phyloP scores from a whole-genome alignment of 306 rosid genomes.

The Trifolium fragiferum region DNA sequence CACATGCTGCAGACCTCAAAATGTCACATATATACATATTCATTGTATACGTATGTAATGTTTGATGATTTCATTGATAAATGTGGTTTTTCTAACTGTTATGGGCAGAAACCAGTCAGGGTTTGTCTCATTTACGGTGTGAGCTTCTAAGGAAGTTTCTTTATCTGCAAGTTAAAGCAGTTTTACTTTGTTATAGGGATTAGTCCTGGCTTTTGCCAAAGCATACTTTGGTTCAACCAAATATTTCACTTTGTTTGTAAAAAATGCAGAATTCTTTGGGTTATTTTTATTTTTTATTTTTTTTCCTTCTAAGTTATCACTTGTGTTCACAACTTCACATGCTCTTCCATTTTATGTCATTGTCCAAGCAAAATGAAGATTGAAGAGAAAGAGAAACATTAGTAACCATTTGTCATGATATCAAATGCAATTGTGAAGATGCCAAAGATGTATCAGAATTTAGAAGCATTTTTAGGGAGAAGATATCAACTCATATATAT shows the following conservation, averaged over 20 bases:
- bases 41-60: conserved; percentile 65
- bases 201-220: conserved; percentile 2
- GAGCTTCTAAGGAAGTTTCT: conserved; percentile 4
- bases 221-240: neutral
- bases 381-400: neutral
- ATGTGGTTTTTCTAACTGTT: conserved; percentile 44
- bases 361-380: conserved; percentile 3
- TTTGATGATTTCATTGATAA: conserved; percentile 53
- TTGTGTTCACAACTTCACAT: neutral
- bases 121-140: conserved; percentile 31
- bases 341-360: conserved; percentile 1
- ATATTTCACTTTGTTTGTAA: neutral
- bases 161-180: neutral
- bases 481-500: too few species aligned
- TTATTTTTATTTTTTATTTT: neutral
- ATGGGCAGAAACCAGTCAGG: conserved; percentile 35
- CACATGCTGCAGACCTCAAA: conserved; percentile 46
- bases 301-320: neutral
- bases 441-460: neutral
- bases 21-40: conserved; percentile 53
- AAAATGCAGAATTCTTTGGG: neutral
- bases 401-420: neutral
- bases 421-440: conserved; percentile 1
- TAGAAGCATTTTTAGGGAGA: neutral
- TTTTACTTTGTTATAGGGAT: conserved; percentile 1